Conservation (phyloP, 1,284 basidiomycete genomes). For the Heterobasidion irregulare region DNA sequence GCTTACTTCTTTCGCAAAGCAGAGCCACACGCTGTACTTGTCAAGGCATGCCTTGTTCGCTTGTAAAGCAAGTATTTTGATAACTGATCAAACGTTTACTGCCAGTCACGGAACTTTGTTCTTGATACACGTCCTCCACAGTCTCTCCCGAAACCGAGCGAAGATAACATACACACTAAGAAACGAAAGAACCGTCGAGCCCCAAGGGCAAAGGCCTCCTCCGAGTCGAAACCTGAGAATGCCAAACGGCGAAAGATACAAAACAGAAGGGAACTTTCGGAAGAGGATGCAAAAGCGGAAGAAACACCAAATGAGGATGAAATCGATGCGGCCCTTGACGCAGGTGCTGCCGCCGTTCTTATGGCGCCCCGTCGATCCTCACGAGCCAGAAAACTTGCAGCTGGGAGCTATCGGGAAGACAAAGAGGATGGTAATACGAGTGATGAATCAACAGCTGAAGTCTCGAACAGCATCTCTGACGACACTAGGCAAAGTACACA, state of each 20-base stretch:
- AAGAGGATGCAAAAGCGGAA: constrained; percentile 19
- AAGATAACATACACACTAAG: constrained; percentile 6
- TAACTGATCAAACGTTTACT: not conserved
- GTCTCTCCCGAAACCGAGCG: constrained; percentile 1
- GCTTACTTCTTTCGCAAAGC: constrained; percentile 74
- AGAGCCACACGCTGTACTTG: constrained; percentile 64
- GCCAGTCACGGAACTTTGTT: constrained; percentile 47
- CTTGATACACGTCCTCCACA: constrained; percentile 24
- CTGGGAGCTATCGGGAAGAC: constrained; percentile 15
- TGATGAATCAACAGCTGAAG: constrained; percentile 16
- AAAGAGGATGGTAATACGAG: constrained; percentile 11
- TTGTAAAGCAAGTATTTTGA: not conserved
- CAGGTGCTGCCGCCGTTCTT: not conserved
- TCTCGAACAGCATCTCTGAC: not conserved
- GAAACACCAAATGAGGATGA: constrained; percentile 17
- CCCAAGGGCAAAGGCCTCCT: constrained; percentile 2
- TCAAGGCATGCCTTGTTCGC: constrained; percentile 42
- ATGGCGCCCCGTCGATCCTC: constrained; percentile 17
- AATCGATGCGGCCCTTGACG: constrained; percentile 7
- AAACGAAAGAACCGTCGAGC: constrained; percentile 15
- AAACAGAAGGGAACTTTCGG: constrained; percentile 26
- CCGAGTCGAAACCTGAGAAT: not conserved
- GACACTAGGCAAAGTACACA: not conserved
- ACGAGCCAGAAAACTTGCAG: constrained; percentile 16
- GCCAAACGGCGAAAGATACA: constrained; percentile 37